Conservation (phyloP, 345 rosid genomes). For the Sonneratia caseolaris region DNA sequence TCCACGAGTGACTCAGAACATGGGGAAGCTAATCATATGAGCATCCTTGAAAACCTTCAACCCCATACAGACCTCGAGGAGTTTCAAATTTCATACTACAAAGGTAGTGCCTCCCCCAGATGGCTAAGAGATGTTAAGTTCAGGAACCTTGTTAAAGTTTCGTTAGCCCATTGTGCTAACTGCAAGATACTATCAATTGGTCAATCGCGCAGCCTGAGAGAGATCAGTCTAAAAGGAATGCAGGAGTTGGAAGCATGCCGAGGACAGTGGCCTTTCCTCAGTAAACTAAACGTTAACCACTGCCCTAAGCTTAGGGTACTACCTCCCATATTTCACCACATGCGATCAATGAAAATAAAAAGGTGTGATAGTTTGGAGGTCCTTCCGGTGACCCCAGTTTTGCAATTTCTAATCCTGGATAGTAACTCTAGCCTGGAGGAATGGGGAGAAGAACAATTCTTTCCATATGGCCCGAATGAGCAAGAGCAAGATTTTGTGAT, state of each 20-base stretch:
- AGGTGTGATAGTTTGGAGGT: constrained; percentile 1
- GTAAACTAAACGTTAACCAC: neutral
- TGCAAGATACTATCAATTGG: neutral
- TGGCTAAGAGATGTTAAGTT: neutral
- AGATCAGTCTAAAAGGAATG: neutral
- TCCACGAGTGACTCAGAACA: neutral
- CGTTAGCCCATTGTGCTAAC: neutral
- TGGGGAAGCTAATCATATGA: neutral
- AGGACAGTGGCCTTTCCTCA: neutral
- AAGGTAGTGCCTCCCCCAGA: neutral
- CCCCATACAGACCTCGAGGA: neutral
- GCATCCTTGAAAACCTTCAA: neutral
- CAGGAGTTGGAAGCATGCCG: neutral
- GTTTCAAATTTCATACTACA: neutral
- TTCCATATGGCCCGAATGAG: neutral
- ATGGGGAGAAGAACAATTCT: neutral
- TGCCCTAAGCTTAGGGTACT: neutral
- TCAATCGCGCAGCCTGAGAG: neutral
- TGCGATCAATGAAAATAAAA: neutral
- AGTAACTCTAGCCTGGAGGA: neutral
- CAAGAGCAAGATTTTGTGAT: neutral
- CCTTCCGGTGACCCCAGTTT: neutral
- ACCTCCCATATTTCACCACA: neutral
- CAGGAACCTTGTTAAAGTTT: neutral
- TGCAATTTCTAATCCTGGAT: neutral